Evolutionary conservation across 805 yeast species (phyloP).

Genomic region (Teunomyces kruisii): DNA sequence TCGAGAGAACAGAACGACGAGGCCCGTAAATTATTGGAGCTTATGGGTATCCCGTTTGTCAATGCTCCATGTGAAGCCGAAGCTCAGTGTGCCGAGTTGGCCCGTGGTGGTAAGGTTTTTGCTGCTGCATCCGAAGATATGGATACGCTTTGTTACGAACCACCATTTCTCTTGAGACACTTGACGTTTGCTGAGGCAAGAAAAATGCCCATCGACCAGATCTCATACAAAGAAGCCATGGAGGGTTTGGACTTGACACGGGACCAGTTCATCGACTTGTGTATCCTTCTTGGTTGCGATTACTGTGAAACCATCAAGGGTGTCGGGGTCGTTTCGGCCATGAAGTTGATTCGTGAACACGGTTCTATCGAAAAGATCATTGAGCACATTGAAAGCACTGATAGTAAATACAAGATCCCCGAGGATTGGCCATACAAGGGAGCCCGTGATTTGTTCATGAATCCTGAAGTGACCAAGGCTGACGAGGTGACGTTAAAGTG

Average conservation of each 20-base stretch:
- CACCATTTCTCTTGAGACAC: conserved; percentile 82
- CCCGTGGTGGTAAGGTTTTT: conserved; percentile 84
- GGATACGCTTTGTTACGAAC: conserved; percentile 93
- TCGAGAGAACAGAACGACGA: conserved; percentile 91
- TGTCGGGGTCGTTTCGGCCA: conserved; percentile 94
- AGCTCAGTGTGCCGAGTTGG: conserved; percentile 95
- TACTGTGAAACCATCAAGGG: conserved; percentile 95
- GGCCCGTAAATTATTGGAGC: conserved; percentile 71
- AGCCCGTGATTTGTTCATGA: conserved; percentile 78
- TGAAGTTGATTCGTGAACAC: conserved; percentile 83
- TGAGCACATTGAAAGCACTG: conserved; percentile 56
- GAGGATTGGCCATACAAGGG: conserved; percentile 93
- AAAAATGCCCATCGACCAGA: conserved; percentile 88
- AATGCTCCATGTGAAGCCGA: conserved; percentile 98
- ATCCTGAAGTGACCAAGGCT: conserved; percentile 76
- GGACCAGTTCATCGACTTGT: conserved; percentile 80
- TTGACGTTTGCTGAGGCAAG: conserved; percentile 92
- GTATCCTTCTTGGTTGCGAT: conserved; percentile 94
- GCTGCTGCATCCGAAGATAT: conserved; percentile 99
- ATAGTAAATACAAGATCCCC: conserved; percentile 76
- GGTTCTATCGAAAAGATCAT: conserved; percentile 78
- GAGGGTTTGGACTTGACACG: conserved; percentile 75
- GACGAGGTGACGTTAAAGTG: conserved; percentile 72
- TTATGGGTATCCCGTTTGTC: conserved; percentile 95
- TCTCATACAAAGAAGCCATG: conserved; percentile 63